Evolutionary conservation across 2,329 filamentous ascomycete species (phyloP), one percentile per base, ranked within the genome.

Genomic region (Fusarium devonianum): DNA sequence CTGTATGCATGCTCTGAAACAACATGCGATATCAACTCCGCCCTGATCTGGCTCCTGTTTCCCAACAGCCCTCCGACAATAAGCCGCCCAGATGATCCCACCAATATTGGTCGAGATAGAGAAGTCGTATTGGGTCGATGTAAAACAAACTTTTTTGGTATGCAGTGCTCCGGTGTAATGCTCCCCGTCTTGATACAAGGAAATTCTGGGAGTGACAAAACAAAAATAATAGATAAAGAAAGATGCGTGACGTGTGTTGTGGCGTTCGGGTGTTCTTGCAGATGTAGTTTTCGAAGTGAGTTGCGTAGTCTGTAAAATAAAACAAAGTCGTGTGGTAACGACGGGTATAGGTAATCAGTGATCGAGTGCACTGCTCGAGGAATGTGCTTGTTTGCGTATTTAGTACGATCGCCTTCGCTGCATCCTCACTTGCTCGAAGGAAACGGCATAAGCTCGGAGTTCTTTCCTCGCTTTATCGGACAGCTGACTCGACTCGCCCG

Each of bases 401-500:
- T 78, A 84, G 67, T 79, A 77, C 21, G 82, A 80, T 75, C 85
- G 73, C 65, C 82, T 74, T 60, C 82, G 79, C 64, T 83, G 80
- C 44, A 78, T 69, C 54, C 89, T 82, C 49, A 88, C 86, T 60
- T 92, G 89, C 72, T 97, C 92, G 69, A 97, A 96, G 2, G 89
- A 91, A 68, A 88, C 89, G 60, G 90, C 89, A 72, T 97, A 97
- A 61, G 88, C 87, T 68, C 87, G 85, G 25, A 97, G 82, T 70
- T 96, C 91, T 71, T 84, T 86, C 65, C 85, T 85, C 19, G 89
- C 87, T 71, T 89, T 88, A 58, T 89, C 86, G 4, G 91, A 92
- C 58, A 96, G 77, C 36, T 82, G 78, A 32, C 70, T 71, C 16
- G 74, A 70, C 48, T 84, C 83, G 62, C 78, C 78, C 39, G 71